Base-by-base conservation (phyloP, 805 yeast genomes). In the Nakazawaea wickerhamii region DNA sequence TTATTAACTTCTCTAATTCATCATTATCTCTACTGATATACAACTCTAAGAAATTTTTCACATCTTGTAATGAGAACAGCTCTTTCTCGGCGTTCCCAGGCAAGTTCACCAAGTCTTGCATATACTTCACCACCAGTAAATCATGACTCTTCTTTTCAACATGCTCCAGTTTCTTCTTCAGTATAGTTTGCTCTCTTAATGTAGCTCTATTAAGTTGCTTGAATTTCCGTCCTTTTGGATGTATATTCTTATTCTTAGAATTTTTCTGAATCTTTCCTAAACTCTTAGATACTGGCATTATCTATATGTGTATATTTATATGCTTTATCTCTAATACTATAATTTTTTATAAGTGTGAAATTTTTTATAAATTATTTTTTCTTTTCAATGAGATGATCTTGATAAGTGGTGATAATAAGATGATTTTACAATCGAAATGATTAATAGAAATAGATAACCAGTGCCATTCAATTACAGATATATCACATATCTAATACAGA, bases 211-310 rank as follows among this genome's bases (percentile, higher is more conserved):
- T 81, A 40, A 91, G 65, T 58, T 84, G 87, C 61, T 83, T 83
- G 60, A 88, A 84, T 61, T 89, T 91, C 41, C 96, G 75, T 8
- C 97, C 96, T 55, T 81, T 83, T 18, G 95, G 93, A 58, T 91
- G 98, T 51, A 84, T 65, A 30, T 75, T 67, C 34, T 74, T 77
- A 52, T 72, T 72, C 44, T 75, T 65, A 43, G 80, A 63, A 50
- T 72, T 69, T 62, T 81, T 81, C 50, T 75, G 70, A 27, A 86
- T 83, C 53, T 84, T 85, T 18, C 68, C 60, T 40, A 86, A 67
- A 47, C 77, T 77, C 54, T 84, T 85, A 14, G 78, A 82, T 47
- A 81, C 63, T 13, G 88, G 88, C 90, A 83, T 81, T 14, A 8
- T 37, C 4, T 17, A 17, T 11, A 6, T 23, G 26, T 23, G 26